Conservation (phyloP, 2,329 filamentous ascomycete genomes). For the Pestalotiopsis sp. region DNA sequence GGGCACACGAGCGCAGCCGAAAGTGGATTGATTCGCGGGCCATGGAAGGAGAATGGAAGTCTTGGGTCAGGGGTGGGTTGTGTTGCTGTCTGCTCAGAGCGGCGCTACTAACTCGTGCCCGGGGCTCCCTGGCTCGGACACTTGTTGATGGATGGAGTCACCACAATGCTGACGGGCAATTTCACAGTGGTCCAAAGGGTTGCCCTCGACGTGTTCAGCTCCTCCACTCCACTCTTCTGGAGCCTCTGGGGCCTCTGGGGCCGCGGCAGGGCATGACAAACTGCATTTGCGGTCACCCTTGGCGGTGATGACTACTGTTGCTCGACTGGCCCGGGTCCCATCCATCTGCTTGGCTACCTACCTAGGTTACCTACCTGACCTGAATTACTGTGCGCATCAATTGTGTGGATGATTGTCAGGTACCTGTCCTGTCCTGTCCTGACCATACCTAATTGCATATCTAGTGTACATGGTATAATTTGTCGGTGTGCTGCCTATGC, state of each 20-base stretch:
- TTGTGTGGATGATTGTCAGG: neutral
- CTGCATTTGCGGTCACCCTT: neutral
- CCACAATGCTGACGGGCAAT: neutral
- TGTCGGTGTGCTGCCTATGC: neutral
- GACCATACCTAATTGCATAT: neutral
- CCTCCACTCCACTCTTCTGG: neutral
- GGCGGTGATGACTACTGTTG: neutral
- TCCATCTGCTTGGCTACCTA: neutral
- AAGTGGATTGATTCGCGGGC: slow-evolving; percentile 3
- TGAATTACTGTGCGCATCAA: neutral
- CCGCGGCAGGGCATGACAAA: neutral
- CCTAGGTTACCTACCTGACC: neutral
- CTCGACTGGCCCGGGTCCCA: neutral
- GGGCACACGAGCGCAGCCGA: slow-evolving; percentile 6
- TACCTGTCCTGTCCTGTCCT: neutral
- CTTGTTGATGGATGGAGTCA: neutral
- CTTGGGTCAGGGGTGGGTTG: neutral
- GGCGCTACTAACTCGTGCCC: neutral
- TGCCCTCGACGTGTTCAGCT: neutral
- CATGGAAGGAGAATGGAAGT: neutral
- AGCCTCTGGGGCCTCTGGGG: no score
- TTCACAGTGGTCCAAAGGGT: neutral
- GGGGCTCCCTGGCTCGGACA: neutral
- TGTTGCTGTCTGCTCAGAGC: no score
- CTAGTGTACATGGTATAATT: neutral